Conservation (phyloP, 257 asterid species). For the Anisodus tanguticus region DNA sequence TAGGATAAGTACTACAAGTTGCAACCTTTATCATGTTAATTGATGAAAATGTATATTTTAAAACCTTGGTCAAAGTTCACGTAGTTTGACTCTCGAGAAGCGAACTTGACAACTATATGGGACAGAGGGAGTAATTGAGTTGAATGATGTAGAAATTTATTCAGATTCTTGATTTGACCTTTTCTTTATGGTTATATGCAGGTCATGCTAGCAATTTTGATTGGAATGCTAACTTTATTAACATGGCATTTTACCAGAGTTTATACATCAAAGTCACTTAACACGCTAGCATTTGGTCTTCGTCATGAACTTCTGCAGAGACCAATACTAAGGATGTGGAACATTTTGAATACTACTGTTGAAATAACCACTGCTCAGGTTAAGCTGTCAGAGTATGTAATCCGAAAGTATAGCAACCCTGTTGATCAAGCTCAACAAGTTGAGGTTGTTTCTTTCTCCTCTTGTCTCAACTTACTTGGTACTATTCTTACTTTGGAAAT, state of each 20-base stretch:
- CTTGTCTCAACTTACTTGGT: background rate
- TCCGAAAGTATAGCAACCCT: conserved; percentile 67
- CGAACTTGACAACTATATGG: too few relatives aligned
- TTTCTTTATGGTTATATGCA: conserved; percentile 43
- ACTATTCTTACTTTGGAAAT: background rate
- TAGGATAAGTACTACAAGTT: too few relatives aligned
- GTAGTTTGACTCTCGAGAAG: too few relatives aligned
- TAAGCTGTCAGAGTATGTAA: conserved; percentile 72
- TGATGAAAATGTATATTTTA: too few relatives aligned
- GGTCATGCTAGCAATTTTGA: conserved; percentile 88
- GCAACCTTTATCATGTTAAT: too few relatives aligned
- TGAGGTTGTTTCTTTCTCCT: conserved; percentile 55
- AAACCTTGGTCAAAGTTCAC: too few relatives aligned
- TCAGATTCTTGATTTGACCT: background rate
- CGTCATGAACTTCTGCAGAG: conserved; percentile 88
- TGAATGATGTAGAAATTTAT: conserved; percentile 20
- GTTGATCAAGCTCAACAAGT: conserved; percentile 76
- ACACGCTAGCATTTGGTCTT: conserved; percentile 79
- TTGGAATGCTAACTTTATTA: conserved; percentile 77
- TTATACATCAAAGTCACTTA: conserved; percentile 72
- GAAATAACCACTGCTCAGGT: conserved; percentile 93
- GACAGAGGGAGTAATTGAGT: background rate
- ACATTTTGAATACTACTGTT: conserved; percentile 76
- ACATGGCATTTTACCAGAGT: conserved; percentile 96
- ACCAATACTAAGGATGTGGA: conserved; percentile 90